Evolutionary conservation across 2,329 filamentous ascomycete genomes (phyloP), one percentile per base, ranked within the genome.

Genomic region (Madurella mycetomatis): DNA sequence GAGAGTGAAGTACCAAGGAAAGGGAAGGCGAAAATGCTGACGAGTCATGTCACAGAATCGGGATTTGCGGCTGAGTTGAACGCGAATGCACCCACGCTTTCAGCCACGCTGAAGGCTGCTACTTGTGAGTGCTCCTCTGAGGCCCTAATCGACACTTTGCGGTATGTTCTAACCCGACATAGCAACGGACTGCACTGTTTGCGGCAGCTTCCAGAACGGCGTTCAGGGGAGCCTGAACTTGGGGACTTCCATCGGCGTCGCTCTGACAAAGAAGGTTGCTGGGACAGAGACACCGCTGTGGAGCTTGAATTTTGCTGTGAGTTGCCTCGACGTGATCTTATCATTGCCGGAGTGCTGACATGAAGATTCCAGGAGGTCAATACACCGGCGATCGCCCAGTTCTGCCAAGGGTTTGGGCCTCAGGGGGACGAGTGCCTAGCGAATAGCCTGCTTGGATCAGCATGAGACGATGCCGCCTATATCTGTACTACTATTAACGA

Each of bases 181-280:
- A 54, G 48, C 55, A 9, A 11, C 34, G 7, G 48, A 47, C 19
- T 57, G 55, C 48, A 48, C 51, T 11, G 55, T 44, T 9, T 57
- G 55, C 32, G 52, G 53, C 12, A 42, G 41, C 30, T 46, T 41
- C 30, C 37, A 49, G 34, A 41, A 16, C 5, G 56, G 56, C 1
- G 11, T 58, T 8, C 41, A 53, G 49, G 46, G 56, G 5, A 48
- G 47, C 17, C 42, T 58, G 12, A 50, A 39, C 2, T 42, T 58
- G 5, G 49, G 46, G 3, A 43, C 53, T 13, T 44, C 46, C 9
- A 41, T 58, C n/a, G 53, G 46, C 5, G 56, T 51, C 12, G 44
- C 49, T n/a, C 48, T 58, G 41, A 58, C 51, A 18, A 50, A 43
- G 17, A 58, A 58, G 32, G n/a, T 44, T 15, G 30, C 47, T 17